These are phyloP conservation scores for Gamsiella multidivaricata DNA, from an alignment of 192 early-diverging fungal genomes.

Conservation along the genomic window DNA sequence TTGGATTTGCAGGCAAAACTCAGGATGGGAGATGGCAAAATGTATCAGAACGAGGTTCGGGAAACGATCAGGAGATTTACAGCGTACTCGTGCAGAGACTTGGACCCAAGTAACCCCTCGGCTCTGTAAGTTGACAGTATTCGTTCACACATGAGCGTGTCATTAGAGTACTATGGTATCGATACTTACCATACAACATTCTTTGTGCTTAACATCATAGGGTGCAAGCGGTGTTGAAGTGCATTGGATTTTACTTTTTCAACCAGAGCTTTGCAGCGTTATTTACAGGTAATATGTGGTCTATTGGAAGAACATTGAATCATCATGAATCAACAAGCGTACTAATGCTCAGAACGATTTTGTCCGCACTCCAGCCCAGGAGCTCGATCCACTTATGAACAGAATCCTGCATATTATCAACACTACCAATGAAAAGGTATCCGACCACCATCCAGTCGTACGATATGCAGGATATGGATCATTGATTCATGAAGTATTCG, in stretches of 20 bases:
- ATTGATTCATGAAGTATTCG: background rate
- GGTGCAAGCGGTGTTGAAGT: constrained; percentile 18
- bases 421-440: constrained; percentile 24
- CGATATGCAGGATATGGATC: background rate
- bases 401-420: constrained; percentile 12
- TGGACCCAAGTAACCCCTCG: constrained; percentile 14
- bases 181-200: too few species aligned
- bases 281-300: constrained; percentile 25
- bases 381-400: constrained; percentile 10
- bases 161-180: too few species aligned
- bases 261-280: constrained; percentile 10
- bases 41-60: background rate
- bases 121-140: background rate
- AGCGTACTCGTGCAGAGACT: constrained; percentile 2
- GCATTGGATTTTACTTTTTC: constrained; percentile 21
- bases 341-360: background rate
- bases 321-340: too few species aligned
- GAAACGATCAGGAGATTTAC: constrained; percentile 17
- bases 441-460: background rate
- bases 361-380: constrained; percentile 1
- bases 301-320: too few species aligned
- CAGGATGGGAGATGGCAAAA: constrained; percentile 8
- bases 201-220: too few species aligned
- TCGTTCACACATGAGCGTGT: too few species aligned
- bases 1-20: constrained; percentile 9